Evolutionary conservation across 164 flowering plant genomes (phyloP), one percentile per base, ranked within the genome.

Genomic region (Malania oleifera): DNA sequence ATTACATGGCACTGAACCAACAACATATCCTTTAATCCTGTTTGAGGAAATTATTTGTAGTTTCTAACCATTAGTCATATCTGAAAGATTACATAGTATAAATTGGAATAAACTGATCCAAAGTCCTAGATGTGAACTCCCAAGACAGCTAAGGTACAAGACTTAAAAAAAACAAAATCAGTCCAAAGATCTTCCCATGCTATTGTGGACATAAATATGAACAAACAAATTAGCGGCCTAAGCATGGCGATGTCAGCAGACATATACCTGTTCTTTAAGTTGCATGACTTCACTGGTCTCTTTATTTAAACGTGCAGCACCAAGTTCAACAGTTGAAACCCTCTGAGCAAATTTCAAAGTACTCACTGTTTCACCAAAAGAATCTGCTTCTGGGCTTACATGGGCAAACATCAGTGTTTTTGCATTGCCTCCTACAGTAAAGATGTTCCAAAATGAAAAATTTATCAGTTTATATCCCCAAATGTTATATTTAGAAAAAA

Each of bases 321-420:
- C 98, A 57, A 87, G 91, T 68, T 92, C 98, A 28, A 92, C 82
- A 10, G 84, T 73, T 5, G 98, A 87, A 47, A 76, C 89, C 74
- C 86, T 80, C 68, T 89, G 93, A 43, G 95, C 95, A 63, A 87
- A 92, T 72, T 82, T 87, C 70, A 89, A 60, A 23, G 95, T 89
- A 54, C 86, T 77, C 8, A 92, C 35, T 50, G 96, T 87, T 74
- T 92, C 89, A 25, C 75, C 74, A 66, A 75, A 83, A 23, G 84
- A 81, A 62, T 82, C 90, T 23, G 57, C 83, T 70, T 92, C 96
- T 23, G 96, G 96, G 52, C 86, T 89, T 60, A 92, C 84, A 75
- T 92, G 96, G 49, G 98, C 96, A 68, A 92, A 65, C 98, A 89
- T 85, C 63, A 92, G 73, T 5, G 87, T 87, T 68, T 91, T 92